These are phyloP conservation scores for Batkoa obscura DNA, from an alignment of 371 early-diverging fungal genomes.

Conservation along the genomic window DNA sequence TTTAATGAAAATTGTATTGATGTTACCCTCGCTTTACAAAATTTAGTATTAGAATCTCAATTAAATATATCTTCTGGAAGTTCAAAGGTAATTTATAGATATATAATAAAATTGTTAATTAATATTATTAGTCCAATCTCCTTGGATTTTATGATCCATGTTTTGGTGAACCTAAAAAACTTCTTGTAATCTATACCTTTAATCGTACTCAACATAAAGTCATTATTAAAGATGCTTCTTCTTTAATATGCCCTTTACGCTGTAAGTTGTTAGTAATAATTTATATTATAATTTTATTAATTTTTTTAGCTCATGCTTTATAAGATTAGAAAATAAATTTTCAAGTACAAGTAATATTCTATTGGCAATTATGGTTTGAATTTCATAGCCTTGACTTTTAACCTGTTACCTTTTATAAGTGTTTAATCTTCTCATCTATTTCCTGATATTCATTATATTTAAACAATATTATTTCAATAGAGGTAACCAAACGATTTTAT, in stretches of 20 bases:
- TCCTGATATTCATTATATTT: too few species aligned
- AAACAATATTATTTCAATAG: too few species aligned
- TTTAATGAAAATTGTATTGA: conserved; percentile 39
- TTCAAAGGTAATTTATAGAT: conserved; percentile 43
- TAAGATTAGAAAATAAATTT: too few species aligned
- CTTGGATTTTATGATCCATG: conserved; percentile 94
- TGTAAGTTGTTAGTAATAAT: conserved; percentile 33
- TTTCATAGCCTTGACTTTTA: too few species aligned
- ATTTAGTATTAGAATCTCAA: conserved; percentile 64
- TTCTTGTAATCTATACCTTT: conserved; percentile 70
- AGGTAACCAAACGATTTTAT: too few species aligned
- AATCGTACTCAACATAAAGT: conserved; percentile 62
- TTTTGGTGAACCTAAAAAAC: conserved; percentile 62
- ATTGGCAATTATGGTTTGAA: too few species aligned
- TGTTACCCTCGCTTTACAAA: conserved; percentile 69
- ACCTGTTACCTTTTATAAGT: too few species aligned
- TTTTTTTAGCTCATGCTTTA: too few species aligned
- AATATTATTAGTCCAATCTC: neutral
- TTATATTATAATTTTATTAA: too few species aligned
- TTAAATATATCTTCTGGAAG: conserved; percentile 68
- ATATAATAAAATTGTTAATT: neutral
- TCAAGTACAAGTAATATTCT: too few species aligned
- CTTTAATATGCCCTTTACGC: conserved; percentile 69
- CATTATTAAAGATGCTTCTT: conserved; percentile 51
- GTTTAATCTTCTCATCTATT: too few species aligned